Conservation (phyloP, 176 grass and related monocot species). For the Pontederia crassipes region DNA sequence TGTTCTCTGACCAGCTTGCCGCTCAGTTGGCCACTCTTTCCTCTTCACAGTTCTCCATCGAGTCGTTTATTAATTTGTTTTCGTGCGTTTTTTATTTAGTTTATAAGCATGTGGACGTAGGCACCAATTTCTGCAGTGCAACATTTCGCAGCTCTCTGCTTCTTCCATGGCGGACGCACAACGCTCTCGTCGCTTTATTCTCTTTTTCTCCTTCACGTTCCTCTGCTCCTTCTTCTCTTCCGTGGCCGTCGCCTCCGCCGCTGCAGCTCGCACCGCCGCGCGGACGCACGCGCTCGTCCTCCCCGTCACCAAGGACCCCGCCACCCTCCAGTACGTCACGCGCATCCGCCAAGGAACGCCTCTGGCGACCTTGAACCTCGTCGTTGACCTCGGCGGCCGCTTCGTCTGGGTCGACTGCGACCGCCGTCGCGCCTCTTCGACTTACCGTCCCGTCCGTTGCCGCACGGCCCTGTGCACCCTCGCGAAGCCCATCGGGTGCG, state of each 20-base stretch:
- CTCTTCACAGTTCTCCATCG: too few species aligned
- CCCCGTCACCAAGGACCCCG: conserved; percentile 38
- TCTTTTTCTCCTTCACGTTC: conserved; percentile 7
- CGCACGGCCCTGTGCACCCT: conserved; percentile 31
- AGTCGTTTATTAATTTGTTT: too few species aligned
- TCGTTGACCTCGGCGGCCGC: conserved; percentile 44
- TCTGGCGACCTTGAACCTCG: conserved; percentile 21
- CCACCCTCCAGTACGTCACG: conserved; percentile 45
- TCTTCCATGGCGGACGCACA: too few species aligned
- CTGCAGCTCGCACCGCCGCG: not conserved
- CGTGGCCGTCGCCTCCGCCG: conserved; percentile 4
- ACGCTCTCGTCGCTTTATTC: not conserved
- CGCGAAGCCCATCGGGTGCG: conserved; percentile 23
- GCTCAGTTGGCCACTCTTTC: too few species aligned
- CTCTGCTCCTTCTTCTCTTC: not conserved
- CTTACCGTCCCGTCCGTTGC: conserved; percentile 42
- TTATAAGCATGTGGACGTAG: too few species aligned
- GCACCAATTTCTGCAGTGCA: too few species aligned
- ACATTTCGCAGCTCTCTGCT: too few species aligned
- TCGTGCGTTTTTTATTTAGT: too few species aligned
- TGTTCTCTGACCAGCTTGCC: too few species aligned
- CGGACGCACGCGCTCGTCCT: conserved; percentile 35
- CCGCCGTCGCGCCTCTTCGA: conserved; percentile 33
- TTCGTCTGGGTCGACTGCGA: conserved; percentile 69
- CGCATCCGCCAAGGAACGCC: conserved; percentile 51